Conservation (phyloP, 176 grass and related monocot genomes). For the Elaeis guineensis region DNA sequence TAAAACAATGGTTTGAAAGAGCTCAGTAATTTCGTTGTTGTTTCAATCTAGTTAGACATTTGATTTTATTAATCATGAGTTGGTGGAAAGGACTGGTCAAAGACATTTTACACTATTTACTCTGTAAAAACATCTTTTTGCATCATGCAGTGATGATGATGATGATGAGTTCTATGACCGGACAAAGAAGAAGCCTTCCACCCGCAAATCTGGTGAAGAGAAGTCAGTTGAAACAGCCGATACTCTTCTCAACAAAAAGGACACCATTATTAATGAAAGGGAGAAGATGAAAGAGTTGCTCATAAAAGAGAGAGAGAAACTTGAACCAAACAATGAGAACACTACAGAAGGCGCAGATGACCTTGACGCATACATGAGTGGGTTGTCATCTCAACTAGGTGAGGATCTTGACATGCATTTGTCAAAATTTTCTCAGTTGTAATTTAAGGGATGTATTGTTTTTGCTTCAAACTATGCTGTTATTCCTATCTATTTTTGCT, state of each 20-base stretch:
- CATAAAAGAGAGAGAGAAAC: conserved; percentile 63
- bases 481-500: too few species aligned
- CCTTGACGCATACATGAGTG: conserved; percentile 96
- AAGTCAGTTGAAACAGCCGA: conserved; percentile 88
- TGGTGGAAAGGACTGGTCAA: too few species aligned
- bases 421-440: too few species aligned
- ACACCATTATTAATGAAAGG: conserved; percentile 54
- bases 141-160: conserved; percentile 70
- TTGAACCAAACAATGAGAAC: conserved; percentile 17
- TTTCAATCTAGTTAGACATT: too few species aligned
- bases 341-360: conserved; percentile 56
- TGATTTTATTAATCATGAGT: too few species aligned
- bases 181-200: conserved; percentile 62
- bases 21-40: too few species aligned
- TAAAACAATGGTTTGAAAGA: too few species aligned
- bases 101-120: too few species aligned
- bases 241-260: conserved; percentile 90
- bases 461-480: too few species aligned
- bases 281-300: conserved; percentile 69
- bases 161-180: conserved; percentile 92
- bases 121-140: not conserved
- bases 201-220: conserved; percentile 43
- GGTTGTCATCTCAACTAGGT: conserved; percentile 95
- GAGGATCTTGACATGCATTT: conserved; percentile 8
- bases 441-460: too few species aligned